Base-by-base conservation (phyloP, 2,329 filamentous ascomycete species). In the Calonectria ilicicola region DNA sequence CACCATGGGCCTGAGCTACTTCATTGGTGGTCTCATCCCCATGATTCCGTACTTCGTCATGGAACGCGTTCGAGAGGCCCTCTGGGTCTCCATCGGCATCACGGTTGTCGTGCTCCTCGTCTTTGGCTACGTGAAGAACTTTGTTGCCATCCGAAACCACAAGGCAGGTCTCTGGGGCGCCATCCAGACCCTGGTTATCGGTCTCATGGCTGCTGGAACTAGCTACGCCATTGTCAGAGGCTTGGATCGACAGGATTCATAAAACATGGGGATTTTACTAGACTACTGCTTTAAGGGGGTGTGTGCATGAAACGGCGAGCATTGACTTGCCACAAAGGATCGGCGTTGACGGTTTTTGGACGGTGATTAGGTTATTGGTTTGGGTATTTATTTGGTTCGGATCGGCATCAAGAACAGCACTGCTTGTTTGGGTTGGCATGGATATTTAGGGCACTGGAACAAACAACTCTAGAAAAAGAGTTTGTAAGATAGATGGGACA, bases 21-120 rank as follows among this genome's bases (percentile, higher is more conserved):
- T 94, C 65, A 82, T 94, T 26, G 93, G 93, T 23, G 93, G 93
- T 0, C 85, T 94, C 67, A 88, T 94, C n/a, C 93, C 93, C 17
- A 87, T 94, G 78, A 83, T 93, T 49, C 93, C 93, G 0, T 95
- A 95, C 83, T 92, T 94, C 75, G 86, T 93, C 75, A 85, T 89
- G 80, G 71, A 76, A 17, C 80, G 81, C 26, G 84, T 89, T 9
- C 80, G 81, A 27, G 78, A 85, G n/a, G 89, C 88, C 0, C 83
- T 95, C 64, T 86, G 88, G 42, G 89, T 90, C 72, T 92, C 90
- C 27, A 86, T 93, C 29, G 86, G 81, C 5, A 87, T 93, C 66
- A 93, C 92, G 78, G 87, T 90, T 15, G 79, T 91, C 9, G 89
- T 91, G 2, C 81, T 94, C 51, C 88, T 93, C 67, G 81, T 84